phyloP scores from a whole-genome alignment of 208 protist species.

The Leishmania tropica region DNA sequence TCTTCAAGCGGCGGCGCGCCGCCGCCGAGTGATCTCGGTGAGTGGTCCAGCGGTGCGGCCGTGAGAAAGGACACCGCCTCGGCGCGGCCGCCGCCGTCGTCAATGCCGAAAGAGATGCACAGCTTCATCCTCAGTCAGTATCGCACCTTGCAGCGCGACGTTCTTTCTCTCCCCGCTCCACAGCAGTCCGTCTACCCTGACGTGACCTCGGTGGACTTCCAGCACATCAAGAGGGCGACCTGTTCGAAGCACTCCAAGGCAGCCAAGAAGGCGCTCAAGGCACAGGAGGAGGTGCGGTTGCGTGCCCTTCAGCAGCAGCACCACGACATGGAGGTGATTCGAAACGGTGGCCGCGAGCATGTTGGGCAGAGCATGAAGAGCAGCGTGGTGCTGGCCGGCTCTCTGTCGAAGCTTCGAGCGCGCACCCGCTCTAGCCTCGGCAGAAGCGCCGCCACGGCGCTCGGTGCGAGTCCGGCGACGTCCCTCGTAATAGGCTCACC shows the following conservation, averaged over 20 bases:
- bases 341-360: slow-evolving; percentile 51
- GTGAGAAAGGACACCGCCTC: neutral
- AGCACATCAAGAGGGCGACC: neutral
- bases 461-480: neutral
- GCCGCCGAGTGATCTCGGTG: neutral
- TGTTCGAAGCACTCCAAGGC: slow-evolving; percentile 41
- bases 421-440: slow-evolving; percentile 9
- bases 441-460: neutral
- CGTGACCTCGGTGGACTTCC: slow-evolving; percentile 10
- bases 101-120: slow-evolving; percentile 29
- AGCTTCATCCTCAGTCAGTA: slow-evolving; percentile 45
- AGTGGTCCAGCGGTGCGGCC: neutral
- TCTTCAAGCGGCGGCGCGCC: neutral
- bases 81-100: slow-evolving; percentile 1
- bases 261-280: slow-evolving; percentile 15
- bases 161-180: neutral
- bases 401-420: slow-evolving; percentile 35
- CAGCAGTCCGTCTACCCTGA: slow-evolving; percentile 1
- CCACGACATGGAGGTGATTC: slow-evolving; percentile 53
- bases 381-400: slow-evolving; percentile 36
- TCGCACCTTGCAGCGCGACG: slow-evolving; percentile 38
- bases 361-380: slow-evolving; percentile 40
- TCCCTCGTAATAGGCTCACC: neutral
- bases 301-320: slow-evolving; percentile 47
- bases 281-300: slow-evolving; percentile 42